Conservation (phyloP, 306 rosid species). For the Castanospermum australe region DNA sequence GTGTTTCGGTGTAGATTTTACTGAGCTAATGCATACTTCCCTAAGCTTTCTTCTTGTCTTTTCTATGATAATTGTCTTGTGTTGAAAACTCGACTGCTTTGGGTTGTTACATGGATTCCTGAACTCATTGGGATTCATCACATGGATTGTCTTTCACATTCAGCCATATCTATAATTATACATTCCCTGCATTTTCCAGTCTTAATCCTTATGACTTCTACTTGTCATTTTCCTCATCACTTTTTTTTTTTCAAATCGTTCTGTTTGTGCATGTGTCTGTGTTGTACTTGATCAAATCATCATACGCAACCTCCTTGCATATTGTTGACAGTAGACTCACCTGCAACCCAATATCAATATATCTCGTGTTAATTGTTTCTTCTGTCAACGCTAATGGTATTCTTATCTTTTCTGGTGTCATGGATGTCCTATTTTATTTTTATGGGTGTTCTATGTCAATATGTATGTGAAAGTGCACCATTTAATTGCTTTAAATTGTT, state of each 20-base stretch:
- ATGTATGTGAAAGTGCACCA: neutral
- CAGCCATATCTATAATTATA: neutral
- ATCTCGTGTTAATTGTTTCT: neutral
- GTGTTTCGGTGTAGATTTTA: neutral
- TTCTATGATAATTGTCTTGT: neutral
- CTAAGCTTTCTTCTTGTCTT: conserved; percentile 11
- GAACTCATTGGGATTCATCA: neutral
- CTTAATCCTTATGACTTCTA: neutral
- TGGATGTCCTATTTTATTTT: neutral
- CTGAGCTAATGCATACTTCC: neutral
- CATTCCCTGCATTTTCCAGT: neutral
- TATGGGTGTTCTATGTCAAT: neutral
- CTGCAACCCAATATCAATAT: neutral
- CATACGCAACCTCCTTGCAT: neutral
- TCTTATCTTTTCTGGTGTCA: neutral
- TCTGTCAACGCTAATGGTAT: neutral
- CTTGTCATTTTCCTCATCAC: neutral
- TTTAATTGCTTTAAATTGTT: neutral
- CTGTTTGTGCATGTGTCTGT: neutral
- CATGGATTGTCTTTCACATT: neutral
- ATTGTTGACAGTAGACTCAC: neutral
- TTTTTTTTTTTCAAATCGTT: neutral
- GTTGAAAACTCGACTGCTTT: neutral
- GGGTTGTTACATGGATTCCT: neutral
- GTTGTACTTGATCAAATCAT: neutral